phyloP scores from a whole-genome alignment of 805 yeast species.

The Wickerhamiella siamensis region DNA sequence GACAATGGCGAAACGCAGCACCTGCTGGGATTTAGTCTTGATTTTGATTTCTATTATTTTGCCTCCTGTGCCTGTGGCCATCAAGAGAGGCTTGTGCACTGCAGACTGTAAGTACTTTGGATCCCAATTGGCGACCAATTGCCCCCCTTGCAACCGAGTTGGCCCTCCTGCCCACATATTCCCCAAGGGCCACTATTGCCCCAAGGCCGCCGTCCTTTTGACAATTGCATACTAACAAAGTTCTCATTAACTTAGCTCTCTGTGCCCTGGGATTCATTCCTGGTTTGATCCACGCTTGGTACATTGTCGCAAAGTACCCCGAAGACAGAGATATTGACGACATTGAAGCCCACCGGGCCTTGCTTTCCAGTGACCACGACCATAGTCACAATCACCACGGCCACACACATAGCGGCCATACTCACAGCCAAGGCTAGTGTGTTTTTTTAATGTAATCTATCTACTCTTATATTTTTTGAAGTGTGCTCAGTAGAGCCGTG shows the following conservation, averaged over 20 bases:
- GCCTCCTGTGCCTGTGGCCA: slow-evolving; percentile 68
- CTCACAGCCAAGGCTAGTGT: slow-evolving; percentile 3
- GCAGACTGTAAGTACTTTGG: slow-evolving; percentile 33
- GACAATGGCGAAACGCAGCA: slow-evolving; percentile 10
- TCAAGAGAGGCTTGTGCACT: slow-evolving; percentile 59
- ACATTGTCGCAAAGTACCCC: slow-evolving; percentile 64
- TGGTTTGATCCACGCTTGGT: slow-evolving; percentile 65
- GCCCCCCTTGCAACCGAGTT: no score
- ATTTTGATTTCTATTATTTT: slow-evolving; percentile 54
- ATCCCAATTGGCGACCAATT: not conserved
- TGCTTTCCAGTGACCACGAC: slow-evolving; percentile 1
- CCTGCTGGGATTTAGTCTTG: slow-evolving; percentile 45
- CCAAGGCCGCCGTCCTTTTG: not conserved
- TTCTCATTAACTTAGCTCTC: slow-evolving; percentile 50
- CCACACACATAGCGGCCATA: not conserved
- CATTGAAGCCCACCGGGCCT: slow-evolving; percentile 1
- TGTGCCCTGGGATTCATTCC: slow-evolving; percentile 63
- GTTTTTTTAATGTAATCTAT: no score
- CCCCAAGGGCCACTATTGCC: not conserved
- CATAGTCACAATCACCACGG: slow-evolving; percentile 1
- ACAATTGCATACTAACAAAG: slow-evolving; percentile 3
- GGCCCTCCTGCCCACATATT: no score
- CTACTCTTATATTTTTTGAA: no score
- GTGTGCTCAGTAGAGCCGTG: not conserved
- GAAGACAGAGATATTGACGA: slow-evolving; percentile 1